Evolutionary conservation across 2,329 filamentous ascomycete species (phyloP).

Genomic region (Penicillium oxalicum): DNA sequence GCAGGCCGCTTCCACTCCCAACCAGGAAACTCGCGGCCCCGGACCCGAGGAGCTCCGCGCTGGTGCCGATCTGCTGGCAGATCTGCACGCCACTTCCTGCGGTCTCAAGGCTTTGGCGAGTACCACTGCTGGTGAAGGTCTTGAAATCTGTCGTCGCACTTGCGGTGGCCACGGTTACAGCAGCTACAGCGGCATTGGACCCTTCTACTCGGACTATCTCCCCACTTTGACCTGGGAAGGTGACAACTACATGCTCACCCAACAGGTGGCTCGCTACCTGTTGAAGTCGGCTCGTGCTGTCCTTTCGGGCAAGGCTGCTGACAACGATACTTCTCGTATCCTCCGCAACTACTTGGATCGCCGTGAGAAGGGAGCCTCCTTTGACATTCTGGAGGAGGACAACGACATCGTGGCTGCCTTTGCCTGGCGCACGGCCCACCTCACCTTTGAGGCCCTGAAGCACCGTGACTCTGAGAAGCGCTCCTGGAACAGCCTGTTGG

Average conservation of each 20-base stretch:
- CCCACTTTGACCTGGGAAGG: constrained; percentile 69
- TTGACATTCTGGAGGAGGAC: constrained; percentile 66
- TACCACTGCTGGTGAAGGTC: constrained; percentile 65
- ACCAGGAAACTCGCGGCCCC: constrained; percentile 48
- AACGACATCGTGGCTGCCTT: constrained; percentile 67
- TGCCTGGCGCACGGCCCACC: constrained; percentile 66
- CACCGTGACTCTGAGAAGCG: constrained; percentile 69
- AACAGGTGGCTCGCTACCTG: constrained; percentile 71
- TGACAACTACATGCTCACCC: constrained; percentile 77
- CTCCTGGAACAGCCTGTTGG: constrained; percentile 69
- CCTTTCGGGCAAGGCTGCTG: constrained; percentile 56
- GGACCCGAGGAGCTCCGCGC: constrained; percentile 63
- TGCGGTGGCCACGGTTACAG: constrained; percentile 74
- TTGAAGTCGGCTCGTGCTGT: constrained; percentile 69
- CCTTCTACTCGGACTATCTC: constrained; percentile 69
- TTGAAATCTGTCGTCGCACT: constrained; percentile 68
- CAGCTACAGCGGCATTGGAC: constrained; percentile 68
- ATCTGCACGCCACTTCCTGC: constrained; percentile 70
- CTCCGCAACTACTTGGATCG: constrained; percentile 59
- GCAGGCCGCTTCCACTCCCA: constrained; percentile 43
- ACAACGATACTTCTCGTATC: constrained; percentile 64
- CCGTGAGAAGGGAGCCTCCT: constrained; percentile 65
- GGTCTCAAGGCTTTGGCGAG: constrained; percentile 69
- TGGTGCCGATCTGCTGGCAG: constrained; percentile 63
- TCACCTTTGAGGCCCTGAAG: constrained; percentile 70